Evolutionary conservation across 805 yeast species (phyloP).

Genomic region (Wickerhamiella brachini): DNA sequence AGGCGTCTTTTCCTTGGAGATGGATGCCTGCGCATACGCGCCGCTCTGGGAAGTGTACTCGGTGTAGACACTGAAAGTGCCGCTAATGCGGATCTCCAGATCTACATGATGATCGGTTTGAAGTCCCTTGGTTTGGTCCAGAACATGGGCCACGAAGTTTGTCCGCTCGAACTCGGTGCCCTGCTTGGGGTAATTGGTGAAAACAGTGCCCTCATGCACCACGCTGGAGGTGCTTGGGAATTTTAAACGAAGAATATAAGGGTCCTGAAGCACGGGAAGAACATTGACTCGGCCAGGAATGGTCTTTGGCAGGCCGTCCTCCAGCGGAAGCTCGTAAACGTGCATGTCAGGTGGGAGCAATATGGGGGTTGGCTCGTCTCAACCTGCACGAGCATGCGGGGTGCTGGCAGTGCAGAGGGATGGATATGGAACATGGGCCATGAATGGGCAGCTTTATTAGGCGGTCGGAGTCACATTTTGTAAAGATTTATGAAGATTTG

Average conservation of each 20-base stretch:
- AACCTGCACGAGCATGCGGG: neutral
- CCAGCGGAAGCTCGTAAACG: conserved; percentile 15
- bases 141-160: conserved; percentile 37
- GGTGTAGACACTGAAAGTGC: conserved; percentile 64
- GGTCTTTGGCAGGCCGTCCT: conserved; percentile 21
- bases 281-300: conserved; percentile 25
- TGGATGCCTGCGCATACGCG: conserved; percentile 14
- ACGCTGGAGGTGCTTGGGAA: conserved; percentile 66
- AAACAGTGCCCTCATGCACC: conserved; percentile 53
- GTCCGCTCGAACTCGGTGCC: conserved; percentile 40
- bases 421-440: too few relatives aligned
- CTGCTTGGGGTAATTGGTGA: conserved; percentile 56
- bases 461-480: too few relatives aligned
- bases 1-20: conserved; percentile 36
- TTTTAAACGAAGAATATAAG: conserved; percentile 39
- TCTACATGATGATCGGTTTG: conserved; percentile 48
- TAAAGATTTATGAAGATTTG: too few relatives aligned
- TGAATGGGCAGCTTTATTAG: too few relatives aligned
- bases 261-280: conserved; percentile 28
- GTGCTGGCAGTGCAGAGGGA: too few relatives aligned
- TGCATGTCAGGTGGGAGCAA: neutral
- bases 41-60: conserved; percentile 33
- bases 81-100: conserved; percentile 54
- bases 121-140: conserved; percentile 34
- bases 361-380: neutral